These are phyloP conservation scores for Ceratocystis diversiconidia DNA, from an alignment of 2,329 filamentous ascomycete species.

Conservation along the genomic window DNA sequence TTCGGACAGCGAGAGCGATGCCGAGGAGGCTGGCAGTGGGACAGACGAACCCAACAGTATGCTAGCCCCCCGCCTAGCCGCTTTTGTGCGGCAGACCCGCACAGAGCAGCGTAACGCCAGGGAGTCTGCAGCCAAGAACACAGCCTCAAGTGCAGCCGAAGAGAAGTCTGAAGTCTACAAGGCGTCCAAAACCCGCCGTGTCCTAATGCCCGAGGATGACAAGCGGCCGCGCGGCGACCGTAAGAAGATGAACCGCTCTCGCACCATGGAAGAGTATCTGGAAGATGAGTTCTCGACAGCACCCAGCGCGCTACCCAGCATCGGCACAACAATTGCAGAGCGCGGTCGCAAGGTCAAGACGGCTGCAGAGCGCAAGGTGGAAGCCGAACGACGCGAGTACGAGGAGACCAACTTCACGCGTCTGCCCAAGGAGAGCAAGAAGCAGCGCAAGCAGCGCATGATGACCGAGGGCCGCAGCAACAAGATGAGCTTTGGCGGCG, in stretches of 20 bases:
- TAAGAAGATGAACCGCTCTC: slow-evolving; percentile 55
- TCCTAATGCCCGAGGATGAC: slow-evolving; percentile 61
- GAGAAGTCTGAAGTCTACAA: slow-evolving; percentile 57
- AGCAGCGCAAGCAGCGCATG: slow-evolving; percentile 56
- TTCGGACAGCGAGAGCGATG: slow-evolving; percentile 20
- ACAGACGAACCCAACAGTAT: slow-evolving; percentile 16
- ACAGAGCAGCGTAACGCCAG: slow-evolving; percentile 17
- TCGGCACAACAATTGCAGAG: slow-evolving; percentile 74
- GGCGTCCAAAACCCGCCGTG: slow-evolving; percentile 76
- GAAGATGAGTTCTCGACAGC: slow-evolving; percentile 68
- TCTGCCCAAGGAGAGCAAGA: slow-evolving; percentile 75
- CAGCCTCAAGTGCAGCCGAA: slow-evolving; percentile 22
- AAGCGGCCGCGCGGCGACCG: slow-evolving; percentile 39
- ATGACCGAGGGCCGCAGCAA: slow-evolving; percentile 26
- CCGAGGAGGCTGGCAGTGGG: slow-evolving; percentile 23
- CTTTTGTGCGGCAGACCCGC: slow-evolving; percentile 16
- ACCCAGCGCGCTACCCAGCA: slow-evolving; percentile 73
- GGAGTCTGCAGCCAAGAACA: slow-evolving; percentile 17
- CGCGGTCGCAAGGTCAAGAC: slow-evolving; percentile 71
- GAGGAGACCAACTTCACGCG: slow-evolving; percentile 88
- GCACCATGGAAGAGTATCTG: slow-evolving; percentile 85
- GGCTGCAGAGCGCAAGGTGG: slow-evolving; percentile 57
- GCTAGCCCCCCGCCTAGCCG: slow-evolving; percentile 13
- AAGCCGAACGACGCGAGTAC: slow-evolving; percentile 68
- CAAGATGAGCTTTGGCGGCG: slow-evolving; percentile 66